Evolutionary conservation across 768 basidiomycete genomes (phyloP).

Genomic region (Amanita inopinata): DNA sequence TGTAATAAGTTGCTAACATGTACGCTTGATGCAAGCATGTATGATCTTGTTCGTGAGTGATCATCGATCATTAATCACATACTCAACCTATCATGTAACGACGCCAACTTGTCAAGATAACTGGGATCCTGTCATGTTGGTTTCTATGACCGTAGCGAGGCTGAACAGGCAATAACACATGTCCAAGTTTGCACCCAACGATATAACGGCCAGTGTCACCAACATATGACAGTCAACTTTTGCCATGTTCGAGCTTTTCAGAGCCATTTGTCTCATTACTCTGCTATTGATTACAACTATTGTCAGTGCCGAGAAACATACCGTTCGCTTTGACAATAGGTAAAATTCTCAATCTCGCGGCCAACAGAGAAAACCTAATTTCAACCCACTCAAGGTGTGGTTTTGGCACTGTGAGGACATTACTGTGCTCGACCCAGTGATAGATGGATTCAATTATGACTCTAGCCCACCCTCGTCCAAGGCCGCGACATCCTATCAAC

Average conservation of each 20-base stretch:
- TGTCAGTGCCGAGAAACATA: constrained; percentile 3
- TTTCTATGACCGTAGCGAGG: neutral
- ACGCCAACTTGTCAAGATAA: neutral
- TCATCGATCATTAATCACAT: too few relatives aligned
- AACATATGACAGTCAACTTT: neutral
- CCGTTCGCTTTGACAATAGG: neutral
- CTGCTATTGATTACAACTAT: neutral
- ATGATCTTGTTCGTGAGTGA: neutral
- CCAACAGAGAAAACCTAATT: neutral
- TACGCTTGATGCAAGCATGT: too few relatives aligned
- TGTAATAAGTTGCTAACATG: too few relatives aligned
- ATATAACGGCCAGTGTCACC: neutral
- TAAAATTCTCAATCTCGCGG: neutral
- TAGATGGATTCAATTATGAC: neutral
- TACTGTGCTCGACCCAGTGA: neutral
- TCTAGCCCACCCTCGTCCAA: constrained; percentile 2
- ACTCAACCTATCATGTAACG: too few relatives aligned
- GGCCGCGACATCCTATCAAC: neutral
- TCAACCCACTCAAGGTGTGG: neutral
- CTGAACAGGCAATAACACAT: neutral
- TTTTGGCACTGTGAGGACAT: neutral
- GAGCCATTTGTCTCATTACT: neutral
- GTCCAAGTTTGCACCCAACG: neutral
- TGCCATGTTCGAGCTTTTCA: neutral
- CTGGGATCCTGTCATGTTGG: too few relatives aligned